phyloP scores from a whole-genome alignment of 2,329 filamentous ascomycete genomes.

The Cercospora nicotianae region DNA sequence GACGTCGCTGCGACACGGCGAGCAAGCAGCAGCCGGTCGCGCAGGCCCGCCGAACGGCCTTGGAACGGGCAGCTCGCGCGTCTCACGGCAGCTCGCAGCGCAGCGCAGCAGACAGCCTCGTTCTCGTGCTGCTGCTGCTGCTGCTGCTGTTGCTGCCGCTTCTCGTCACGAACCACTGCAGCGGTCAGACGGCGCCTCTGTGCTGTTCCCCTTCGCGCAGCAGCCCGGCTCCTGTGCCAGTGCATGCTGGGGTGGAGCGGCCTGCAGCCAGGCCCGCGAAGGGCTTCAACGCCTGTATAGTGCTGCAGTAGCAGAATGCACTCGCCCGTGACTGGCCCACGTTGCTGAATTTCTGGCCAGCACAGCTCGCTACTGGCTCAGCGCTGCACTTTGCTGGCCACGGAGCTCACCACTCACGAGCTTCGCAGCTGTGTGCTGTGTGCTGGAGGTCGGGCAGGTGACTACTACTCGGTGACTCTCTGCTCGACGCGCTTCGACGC shows the following conservation, averaged over 20 bases:
- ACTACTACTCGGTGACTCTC: background rate
- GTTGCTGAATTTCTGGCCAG: background rate
- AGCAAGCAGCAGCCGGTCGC: conserved; percentile 10
- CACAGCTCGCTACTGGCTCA: background rate
- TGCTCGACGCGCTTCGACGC: background rate
- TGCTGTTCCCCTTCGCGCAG: background rate
- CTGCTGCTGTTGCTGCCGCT: too few relatives aligned
- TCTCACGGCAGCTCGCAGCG: too few relatives aligned
- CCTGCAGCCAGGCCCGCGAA: conserved; percentile 2
- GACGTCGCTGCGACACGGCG: background rate
- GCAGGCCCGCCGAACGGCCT: background rate
- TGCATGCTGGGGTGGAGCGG: background rate
- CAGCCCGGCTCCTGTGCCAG: background rate
- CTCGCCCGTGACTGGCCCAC: conserved; percentile 5
- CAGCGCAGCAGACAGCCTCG: background rate
- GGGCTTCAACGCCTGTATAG: background rate
- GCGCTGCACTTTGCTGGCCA: background rate
- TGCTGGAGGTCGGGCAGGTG: background rate
- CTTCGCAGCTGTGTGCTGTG: background rate
- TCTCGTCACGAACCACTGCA: conserved; percentile 8
- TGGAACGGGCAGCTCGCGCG: background rate
- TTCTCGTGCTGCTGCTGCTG: background rate
- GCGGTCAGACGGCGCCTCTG: conserved; percentile 6
- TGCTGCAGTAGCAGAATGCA: conserved; percentile 14
- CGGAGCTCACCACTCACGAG: background rate